Base-by-base conservation (phyloP, 495 filamentous ascomycete genomes). In the Opeltia flavorubescens region DNA sequence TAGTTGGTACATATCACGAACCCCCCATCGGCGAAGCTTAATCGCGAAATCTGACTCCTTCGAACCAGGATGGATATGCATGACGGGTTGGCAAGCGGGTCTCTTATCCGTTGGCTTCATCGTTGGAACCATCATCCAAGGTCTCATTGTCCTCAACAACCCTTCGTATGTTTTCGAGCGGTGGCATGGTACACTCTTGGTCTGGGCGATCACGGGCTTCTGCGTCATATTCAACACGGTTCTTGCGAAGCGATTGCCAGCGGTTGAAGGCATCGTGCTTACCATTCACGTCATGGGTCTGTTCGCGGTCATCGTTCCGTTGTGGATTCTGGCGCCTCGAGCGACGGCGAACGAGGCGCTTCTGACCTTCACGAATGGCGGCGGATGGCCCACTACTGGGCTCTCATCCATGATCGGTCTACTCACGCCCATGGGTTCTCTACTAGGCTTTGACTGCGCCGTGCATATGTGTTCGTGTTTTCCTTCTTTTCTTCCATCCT, bases 231-330 rank as follows among this genome's bases (percentile, higher is more conserved):
- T 71, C 56, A 75, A 73, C 43, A 68, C 70, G 11, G 62, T 57
- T 26, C 59, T 61, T 0, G 59, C 65, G 0, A 61, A 56, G 15
- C 41, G 52, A 17, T 57, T 75, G 48, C 67, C 70, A 0, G 45
- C 54, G 34, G 38, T 71, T 7, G 62, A 68, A 41, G 63, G 60
- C 8, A 27, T 67, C 0, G 52, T 63, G 11, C 50, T 72, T 15
- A 50, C 63, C 18, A 50, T 62, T 69, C 72, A 76, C 28, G 50
- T 76, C 1, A 46, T 69, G 4, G 71, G 67, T 0, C 72, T 74
- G 49, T 67, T 76, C 31, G 71, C 60, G 6, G 63, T 76, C 17
- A 40, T 76, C 0, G 62, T 75, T 2, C 67, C 71, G 0, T 49
- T 77, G 17, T 62, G 63, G 9, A 65, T 63, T 26, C 58, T 72